Evolutionary conservation across 805 yeast genomes (phyloP).

Genomic region (Cyberlindnera mrakii): DNA sequence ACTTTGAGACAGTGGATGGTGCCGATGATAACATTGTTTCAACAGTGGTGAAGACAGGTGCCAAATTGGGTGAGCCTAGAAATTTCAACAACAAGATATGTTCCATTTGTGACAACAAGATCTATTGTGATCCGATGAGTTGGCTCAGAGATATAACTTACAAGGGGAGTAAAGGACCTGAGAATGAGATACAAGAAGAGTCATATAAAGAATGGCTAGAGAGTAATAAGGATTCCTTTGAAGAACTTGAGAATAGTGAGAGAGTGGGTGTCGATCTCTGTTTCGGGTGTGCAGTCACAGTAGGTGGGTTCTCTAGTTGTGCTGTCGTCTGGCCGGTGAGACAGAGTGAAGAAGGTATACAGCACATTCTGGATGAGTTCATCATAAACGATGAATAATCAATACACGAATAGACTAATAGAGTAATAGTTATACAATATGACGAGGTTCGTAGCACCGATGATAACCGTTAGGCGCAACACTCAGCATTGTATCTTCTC

Average conservation of each 20-base stretch:
- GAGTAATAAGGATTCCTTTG: constrained; percentile 16
- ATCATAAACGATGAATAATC: constrained; percentile 33
- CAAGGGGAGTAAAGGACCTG: constrained; percentile 43
- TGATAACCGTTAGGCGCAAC: too few relatives aligned
- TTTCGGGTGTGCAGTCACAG: constrained; percentile 69
- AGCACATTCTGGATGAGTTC: constrained; percentile 42
- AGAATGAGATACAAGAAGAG: constrained; percentile 33
- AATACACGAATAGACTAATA: too few relatives aligned
- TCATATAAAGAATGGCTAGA: constrained; percentile 30
- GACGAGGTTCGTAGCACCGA: too few relatives aligned
- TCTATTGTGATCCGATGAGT: constrained; percentile 50
- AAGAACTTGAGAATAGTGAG: constrained; percentile 8
- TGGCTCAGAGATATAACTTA: constrained; percentile 74
- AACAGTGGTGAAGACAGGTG: constrained; percentile 86
- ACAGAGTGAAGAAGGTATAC: constrained; percentile 25
- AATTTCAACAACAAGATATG: constrained; percentile 32
- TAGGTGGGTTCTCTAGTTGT: constrained; percentile 37
- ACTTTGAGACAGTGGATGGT: constrained; percentile 64
- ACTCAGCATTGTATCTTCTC: too few relatives aligned
- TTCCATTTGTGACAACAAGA: constrained; percentile 46
- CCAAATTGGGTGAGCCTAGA: constrained; percentile 55
- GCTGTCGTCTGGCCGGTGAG: constrained; percentile 34
- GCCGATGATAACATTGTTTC: constrained; percentile 87
- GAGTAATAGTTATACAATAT: too few relatives aligned
- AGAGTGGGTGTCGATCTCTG: constrained; percentile 41